phyloP scores from a whole-genome alignment of 768 basidiomycete genomes.

The Leccinum longicurvipes region DNA sequence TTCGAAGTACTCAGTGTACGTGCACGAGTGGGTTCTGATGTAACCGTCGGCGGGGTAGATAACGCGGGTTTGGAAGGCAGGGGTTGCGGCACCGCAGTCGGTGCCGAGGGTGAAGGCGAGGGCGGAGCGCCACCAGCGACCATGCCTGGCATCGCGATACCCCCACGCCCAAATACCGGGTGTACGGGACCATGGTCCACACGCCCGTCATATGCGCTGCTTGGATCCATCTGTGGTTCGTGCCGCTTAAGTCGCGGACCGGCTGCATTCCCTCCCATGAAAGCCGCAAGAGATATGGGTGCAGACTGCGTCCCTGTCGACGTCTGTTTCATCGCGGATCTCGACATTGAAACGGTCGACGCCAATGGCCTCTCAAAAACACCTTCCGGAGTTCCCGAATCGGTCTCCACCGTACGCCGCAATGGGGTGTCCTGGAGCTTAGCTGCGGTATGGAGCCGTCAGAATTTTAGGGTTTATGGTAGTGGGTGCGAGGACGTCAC shows the following conservation, averaged over 20 bases:
- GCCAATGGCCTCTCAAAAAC: slow-evolving; percentile 4
- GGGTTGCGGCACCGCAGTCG: slow-evolving; percentile 3
- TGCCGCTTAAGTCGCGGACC: slow-evolving; percentile 73
- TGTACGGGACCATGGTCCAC: slow-evolving; percentile 52
- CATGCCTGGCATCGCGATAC: slow-evolving; percentile 77
- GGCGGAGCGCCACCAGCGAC: slow-evolving; percentile 16
- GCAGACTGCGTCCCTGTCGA: slow-evolving; percentile 31
- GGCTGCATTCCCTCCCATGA: slow-evolving; percentile 75
- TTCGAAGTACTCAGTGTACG: slow-evolving; percentile 37
- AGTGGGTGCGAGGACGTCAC: slow-evolving; percentile 12
- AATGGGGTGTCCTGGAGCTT: slow-evolving; percentile 19
- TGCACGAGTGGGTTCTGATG: slow-evolving; percentile 19
- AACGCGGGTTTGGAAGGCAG: background rate
- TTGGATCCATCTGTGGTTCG: slow-evolving; percentile 65
- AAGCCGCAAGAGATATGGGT: slow-evolving; percentile 71
- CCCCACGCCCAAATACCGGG: slow-evolving; percentile 73
- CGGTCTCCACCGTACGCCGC: slow-evolving; percentile 6
- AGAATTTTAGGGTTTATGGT: background rate
- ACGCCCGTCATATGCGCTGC: slow-evolving; percentile 66
- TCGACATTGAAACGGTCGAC: slow-evolving; percentile 6
- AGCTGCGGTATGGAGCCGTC: slow-evolving; percentile 12
- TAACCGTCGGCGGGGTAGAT: slow-evolving; percentile 2
- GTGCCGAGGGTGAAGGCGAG: slow-evolving; percentile 5
- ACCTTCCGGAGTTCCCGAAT: slow-evolving; percentile 3
- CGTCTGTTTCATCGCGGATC: slow-evolving; percentile 11